Evolutionary conservation across 768 basidiomycete genomes (phyloP).

Genomic region (Coprinopsis strossmayeri): DNA sequence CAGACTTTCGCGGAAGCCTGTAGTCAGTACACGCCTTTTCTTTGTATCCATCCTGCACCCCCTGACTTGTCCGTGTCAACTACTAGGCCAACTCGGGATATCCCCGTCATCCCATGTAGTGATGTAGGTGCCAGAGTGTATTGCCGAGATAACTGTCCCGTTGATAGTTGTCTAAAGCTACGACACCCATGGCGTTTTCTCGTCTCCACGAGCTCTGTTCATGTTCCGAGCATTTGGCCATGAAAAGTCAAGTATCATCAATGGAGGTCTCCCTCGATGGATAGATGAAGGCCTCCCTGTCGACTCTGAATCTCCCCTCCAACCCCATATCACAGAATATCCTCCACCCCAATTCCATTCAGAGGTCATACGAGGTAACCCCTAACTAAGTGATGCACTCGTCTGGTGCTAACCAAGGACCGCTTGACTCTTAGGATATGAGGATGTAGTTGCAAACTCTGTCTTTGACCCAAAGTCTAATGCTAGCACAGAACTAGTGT

Average conservation of each 20-base stretch:
- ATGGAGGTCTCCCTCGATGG: constrained; percentile 92
- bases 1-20: constrained; percentile 72
- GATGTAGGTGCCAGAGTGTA: constrained; percentile 40
- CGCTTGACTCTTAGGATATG: constrained; percentile 49
- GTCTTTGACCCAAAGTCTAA: constrained; percentile 35
- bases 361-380: constrained; percentile 48
- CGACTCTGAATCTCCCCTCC: constrained; percentile 29
- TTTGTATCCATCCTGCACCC: background rate
- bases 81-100: constrained; percentile 63
- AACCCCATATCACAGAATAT: constrained; percentile 33
- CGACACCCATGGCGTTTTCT: constrained; percentile 87
- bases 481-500: constrained; percentile 55
- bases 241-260: constrained; percentile 73
- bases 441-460: constrained; percentile 74
- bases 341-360: constrained; percentile 45
- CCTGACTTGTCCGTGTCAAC: background rate
- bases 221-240: constrained; percentile 95
- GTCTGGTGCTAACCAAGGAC: background rate
- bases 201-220: constrained; percentile 86
- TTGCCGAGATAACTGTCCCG: background rate
- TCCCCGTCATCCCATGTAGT: constrained; percentile 71
- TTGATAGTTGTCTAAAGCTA: constrained; percentile 46
- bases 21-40: constrained; percentile 42
- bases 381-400: background rate
- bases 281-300: constrained; percentile 55